Evolutionary conservation across 1,139 yeast species (phyloP).

Genomic region (Eremothecium cymbalariae): DNA sequence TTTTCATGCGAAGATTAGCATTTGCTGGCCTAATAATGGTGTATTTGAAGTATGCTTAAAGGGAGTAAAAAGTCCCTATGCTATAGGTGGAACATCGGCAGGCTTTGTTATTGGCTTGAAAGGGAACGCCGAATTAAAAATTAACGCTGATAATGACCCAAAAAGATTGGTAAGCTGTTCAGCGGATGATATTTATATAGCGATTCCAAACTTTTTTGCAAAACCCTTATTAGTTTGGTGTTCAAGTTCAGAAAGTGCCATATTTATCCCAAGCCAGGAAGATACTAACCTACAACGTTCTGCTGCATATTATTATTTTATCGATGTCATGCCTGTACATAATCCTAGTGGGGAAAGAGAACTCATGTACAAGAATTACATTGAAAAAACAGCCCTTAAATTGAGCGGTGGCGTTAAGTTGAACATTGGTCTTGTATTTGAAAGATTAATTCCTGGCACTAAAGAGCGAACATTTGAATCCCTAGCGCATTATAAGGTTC

Average conservation of each 20-base stretch:
- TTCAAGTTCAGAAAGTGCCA: constrained; percentile 38
- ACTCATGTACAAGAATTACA: constrained; percentile 22
- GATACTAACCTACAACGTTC: constrained; percentile 38
- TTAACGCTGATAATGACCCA: constrained; percentile 58
- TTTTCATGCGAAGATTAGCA: constrained; percentile 46
- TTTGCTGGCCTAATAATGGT: constrained; percentile 45
- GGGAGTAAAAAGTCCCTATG: constrained; percentile 72
- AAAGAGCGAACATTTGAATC: constrained; percentile 45
- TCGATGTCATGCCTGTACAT: constrained; percentile 26
- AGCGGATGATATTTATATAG: constrained; percentile 61
- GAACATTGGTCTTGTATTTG: constrained; percentile 51
- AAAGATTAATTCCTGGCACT: constrained; percentile 35
- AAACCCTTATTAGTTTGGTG: constrained; percentile 57
- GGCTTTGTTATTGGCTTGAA: constrained; percentile 81
- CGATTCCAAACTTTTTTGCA: constrained; percentile 59
- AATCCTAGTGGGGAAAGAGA: constrained; percentile 18
- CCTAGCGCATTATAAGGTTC: constrained; percentile 64
- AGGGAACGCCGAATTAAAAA: constrained; percentile 48
- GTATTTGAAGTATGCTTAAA: constrained; percentile 50
- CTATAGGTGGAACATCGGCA: constrained; percentile 55
- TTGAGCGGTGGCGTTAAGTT: constrained; percentile 55
- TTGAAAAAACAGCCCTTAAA: constrained; percentile 49
- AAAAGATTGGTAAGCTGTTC: constrained; percentile 53
- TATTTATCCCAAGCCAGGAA: constrained; percentile 39
- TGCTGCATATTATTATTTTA: constrained; percentile 46